Evolutionary conservation across 495 filamentous ascomycete species (phyloP).

Genomic region (Tuber borchii): DNA sequence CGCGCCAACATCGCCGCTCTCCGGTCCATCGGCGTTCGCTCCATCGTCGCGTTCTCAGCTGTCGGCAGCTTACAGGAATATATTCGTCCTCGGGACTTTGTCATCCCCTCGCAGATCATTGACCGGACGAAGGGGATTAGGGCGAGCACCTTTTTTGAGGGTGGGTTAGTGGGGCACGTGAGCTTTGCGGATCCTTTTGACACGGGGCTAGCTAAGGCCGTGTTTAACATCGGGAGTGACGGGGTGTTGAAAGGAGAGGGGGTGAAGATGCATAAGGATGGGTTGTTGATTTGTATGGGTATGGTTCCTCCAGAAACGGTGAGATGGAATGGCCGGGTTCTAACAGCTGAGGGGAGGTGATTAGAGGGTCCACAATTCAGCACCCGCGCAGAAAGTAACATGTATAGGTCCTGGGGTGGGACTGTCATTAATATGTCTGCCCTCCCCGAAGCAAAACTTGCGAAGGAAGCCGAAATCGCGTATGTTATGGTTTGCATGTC

Average conservation of each 20-base stretch:
- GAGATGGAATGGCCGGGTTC: not conserved
- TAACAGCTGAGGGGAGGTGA: not conserved
- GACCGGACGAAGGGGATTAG: constrained; percentile 92
- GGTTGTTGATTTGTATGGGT: constrained; percentile 87
- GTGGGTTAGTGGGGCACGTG: constrained; percentile 86
- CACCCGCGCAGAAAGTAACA: constrained; percentile 88
- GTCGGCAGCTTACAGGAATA: constrained; percentile 85
- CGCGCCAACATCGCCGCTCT: constrained; percentile 95
- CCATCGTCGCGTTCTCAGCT: constrained; percentile 87
- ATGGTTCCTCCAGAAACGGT: constrained; percentile 33
- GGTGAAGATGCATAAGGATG: constrained; percentile 67
- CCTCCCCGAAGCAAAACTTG: constrained; percentile 93
- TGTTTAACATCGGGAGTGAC: constrained; percentile 47
- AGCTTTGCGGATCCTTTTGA: constrained; percentile 96
- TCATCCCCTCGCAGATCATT: constrained; percentile 91
- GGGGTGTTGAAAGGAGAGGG: constrained; percentile 64
- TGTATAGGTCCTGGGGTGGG: constrained; percentile 90
- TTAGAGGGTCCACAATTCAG: constrained; percentile 88
- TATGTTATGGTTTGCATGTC: constrained; percentile 99
- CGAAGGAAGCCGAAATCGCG: constrained; percentile 88
- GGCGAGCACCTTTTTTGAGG: constrained; percentile 94
- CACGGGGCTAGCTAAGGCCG: constrained; percentile 61
- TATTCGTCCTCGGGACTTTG: constrained; percentile 91
- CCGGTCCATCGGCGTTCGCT: constrained; percentile 77
- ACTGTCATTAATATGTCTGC: constrained; percentile 95